Base-by-base conservation (phyloP, 495 filamentous ascomycete species). In the Neurospora intermedia region DNA sequence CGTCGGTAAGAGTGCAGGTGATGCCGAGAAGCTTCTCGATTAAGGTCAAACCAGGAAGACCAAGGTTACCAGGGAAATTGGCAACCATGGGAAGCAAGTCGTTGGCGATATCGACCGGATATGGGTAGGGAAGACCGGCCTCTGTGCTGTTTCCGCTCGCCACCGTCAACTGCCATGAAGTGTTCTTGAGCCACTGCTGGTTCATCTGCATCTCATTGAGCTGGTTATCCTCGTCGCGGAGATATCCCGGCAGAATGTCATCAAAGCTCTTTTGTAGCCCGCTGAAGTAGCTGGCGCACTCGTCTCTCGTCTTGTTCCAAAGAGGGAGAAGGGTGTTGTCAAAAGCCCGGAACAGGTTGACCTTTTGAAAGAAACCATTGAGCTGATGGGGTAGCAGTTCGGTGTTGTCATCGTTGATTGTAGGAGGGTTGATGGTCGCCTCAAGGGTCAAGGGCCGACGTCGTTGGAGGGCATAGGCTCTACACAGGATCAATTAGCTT, bases 101-200 rank as follows among this genome's bases (percentile, higher is more conserved):
- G 43, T 90, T 84, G 8, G 92, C 88, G 73, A 94, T 86, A 43
- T 91, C 88, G 43, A 94, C 86, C 1, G 92, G 90, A 75, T 90
- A 93, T 43, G 87, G 85, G 75, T 94, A 90, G 3, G 86, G 89
- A 83, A 94, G 83, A 70, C 86, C 83, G 72, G 85, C 78, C 80
- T 94, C 87, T 40, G 82, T 79, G 48, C 76, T 74, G 70, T 78
- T 78, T 54, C 83, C 81, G 72, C 80, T 83, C 69, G 85, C 82
- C 73, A 81, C 82, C 46, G 85, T 84, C 66, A 95, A 78, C 73
- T 93, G 90, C 93, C 93, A 96, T 3, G 92, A 86, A 77, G 91
- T 90, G 38, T 91, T 92, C 75, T 92, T 90, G n/a, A 95, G 86
- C 93, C 93, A 96, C 77, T 92, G 89, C 80, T 94, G 92, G 43